Percentiles rank a stretch among this genome's conserved stretches.
These are phyloP conservation scores for Diaporthe vexans DNA, from an alignment of 2,329 filamentous ascomycete genomes.

Conservation along the genomic window DNA sequence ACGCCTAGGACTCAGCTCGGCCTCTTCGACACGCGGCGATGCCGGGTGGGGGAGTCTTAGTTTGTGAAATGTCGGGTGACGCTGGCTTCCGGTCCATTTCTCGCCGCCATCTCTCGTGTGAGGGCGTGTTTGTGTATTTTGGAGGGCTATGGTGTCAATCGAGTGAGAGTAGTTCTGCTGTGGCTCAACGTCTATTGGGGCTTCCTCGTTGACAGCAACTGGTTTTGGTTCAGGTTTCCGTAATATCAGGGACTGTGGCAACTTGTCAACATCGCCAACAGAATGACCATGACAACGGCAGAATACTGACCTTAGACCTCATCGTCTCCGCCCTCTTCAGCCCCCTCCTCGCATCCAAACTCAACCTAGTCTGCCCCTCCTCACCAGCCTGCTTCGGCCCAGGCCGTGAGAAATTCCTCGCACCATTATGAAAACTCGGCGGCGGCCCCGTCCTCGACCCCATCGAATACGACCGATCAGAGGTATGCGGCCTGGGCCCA, in stretches of 20 bases:
- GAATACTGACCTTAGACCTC: not conserved
- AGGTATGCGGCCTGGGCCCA: not conserved
- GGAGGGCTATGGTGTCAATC: not conserved
- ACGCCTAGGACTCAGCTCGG: constrained; percentile 16
- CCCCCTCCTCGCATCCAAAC: constrained; percentile 6
- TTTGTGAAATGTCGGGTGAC: not conserved
- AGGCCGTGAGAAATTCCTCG: constrained; percentile 10
- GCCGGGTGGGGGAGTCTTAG: not conserved
- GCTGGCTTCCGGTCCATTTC: not conserved
- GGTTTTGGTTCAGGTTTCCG: not conserved
- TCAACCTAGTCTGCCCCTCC: not conserved
- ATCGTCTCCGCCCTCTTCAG: not conserved
- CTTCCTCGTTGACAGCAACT: not conserved
- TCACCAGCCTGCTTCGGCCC: not conserved
- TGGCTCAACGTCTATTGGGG: not conserved
- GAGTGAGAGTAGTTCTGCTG: not conserved
- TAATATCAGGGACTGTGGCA: not conserved
- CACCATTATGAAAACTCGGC: not conserved
- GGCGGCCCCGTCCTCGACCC: constrained; percentile 17
- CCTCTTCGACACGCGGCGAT: not conserved
- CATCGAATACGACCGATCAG: constrained; percentile 3
- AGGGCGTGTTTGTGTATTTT: not conserved
- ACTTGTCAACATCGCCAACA: rapidly evolving
- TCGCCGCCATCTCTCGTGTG: constrained; percentile 8
- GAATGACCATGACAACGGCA: rapidly evolving